Evolutionary conservation across 257 asterid species (phyloP), one percentile per base, ranked within the genome.

Genomic region (Capsicum baccatum): DNA sequence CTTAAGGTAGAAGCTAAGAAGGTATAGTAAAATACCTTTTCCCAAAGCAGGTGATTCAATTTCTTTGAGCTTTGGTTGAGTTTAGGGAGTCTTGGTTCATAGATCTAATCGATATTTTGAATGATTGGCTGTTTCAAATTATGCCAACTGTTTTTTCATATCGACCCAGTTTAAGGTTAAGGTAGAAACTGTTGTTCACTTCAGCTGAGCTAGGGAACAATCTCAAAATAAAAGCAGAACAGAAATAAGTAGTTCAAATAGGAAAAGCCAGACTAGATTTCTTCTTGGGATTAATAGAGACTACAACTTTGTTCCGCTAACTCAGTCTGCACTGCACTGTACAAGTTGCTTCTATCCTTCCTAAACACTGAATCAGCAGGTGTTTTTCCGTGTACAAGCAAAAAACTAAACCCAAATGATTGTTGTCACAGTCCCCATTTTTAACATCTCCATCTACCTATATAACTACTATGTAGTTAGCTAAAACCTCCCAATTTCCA

Each of bases 311-410:
- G 56, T 85, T 33, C 42, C 13, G 42, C 64, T 52, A 76, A 54
- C 64, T 76, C 47, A 48, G 79, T 66, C 69, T 56, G 42, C 39
- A 26, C 1, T 26, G 1, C 33, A 47, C 87, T 89, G 76, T 87
- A 85, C 89, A 86, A 54, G 14, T 86, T 80, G 63, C 66, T 74
- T 63, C 57, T 67, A 85, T 87, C 82, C 80, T 79, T 56, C 76
- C 84, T 60, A 81, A 58, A 68, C 87, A 57, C 81, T 54, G 47
- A 76, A 64, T 82, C 85, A 63, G 64, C 14, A 79, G 91, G 73
- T 83, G 83, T 50, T 76, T 42, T 66, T 81, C 85, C 83, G 78
- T 86, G 50, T 58, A 82, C 83, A 60, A 68, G 81, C 79, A 82
- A 54, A 82, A 82, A 60, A 76, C 15, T 15, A 10, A 68, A 58